Percentiles rank a stretch among this genome's conserved stretches.
Evolutionary conservation across 768 basidiomycete species (phyloP).

Genomic region (Xanthoconium purpureum): DNA sequence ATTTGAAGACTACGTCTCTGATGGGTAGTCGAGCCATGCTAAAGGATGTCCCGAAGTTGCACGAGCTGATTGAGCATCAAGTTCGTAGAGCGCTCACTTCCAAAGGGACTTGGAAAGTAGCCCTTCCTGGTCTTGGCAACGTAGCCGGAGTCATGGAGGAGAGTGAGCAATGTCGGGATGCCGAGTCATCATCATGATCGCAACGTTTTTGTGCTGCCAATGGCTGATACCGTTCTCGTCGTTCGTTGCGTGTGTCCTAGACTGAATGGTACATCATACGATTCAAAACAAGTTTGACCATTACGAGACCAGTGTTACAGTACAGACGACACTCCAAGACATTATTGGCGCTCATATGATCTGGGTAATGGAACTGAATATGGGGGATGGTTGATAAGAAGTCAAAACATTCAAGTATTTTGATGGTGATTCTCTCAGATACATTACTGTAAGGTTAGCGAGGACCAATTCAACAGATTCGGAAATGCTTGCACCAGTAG

Average conservation of each 20-base stretch:
- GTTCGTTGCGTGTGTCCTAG: slow-evolving; percentile 2
- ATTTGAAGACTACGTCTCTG: slow-evolving; percentile 83
- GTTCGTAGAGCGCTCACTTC: slow-evolving; percentile 62
- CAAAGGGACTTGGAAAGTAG: slow-evolving; percentile 63
- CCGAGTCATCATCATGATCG: slow-evolving; percentile 1
- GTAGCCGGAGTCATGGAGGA: slow-evolving; percentile 25
- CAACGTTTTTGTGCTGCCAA: neutral
- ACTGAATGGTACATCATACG: slow-evolving; percentile 3
- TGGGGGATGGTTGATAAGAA: too few species aligned
- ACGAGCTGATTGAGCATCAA: slow-evolving; percentile 89
- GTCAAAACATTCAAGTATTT: too few species aligned
- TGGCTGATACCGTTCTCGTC: neutral
- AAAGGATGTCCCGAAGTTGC: slow-evolving; percentile 94
- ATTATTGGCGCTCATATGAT: too few species aligned
- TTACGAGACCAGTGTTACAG: neutral
- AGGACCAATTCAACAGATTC: too few species aligned
- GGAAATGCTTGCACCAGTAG: too few species aligned
- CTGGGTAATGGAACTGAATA: too few species aligned
- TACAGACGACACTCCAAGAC: too few species aligned
- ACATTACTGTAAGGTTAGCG: too few species aligned
- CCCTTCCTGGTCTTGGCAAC: slow-evolving; percentile 59
- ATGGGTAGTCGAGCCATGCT: slow-evolving; percentile 97
- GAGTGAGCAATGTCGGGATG: slow-evolving; percentile 23
- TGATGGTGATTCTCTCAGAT: too few species aligned
- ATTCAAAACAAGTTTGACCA: neutral